Evolutionary conservation across 768 basidiomycete species (phyloP).

Genomic region (Agrocybe chaxingu): DNA sequence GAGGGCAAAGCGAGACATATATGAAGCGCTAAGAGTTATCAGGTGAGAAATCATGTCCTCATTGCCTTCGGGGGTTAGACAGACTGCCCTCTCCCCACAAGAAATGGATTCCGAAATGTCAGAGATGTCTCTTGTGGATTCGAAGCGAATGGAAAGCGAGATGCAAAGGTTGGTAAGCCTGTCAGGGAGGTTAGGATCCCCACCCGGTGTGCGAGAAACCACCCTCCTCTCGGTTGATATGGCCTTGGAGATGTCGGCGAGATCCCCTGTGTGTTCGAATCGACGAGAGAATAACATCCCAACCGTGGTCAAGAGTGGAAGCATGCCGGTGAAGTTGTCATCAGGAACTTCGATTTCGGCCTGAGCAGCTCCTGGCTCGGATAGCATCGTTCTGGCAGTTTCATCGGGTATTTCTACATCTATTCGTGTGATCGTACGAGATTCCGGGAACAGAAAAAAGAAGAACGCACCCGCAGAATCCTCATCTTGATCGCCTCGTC

Average conservation of each 20-base stretch:
- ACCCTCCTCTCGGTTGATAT: conserved; percentile 1
- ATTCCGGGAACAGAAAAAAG: no score
- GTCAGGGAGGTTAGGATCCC: conserved; percentile 3
- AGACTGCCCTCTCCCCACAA: neutral
- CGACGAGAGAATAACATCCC: neutral
- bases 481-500: no score
- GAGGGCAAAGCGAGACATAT: conserved; percentile 6
- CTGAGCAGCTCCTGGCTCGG: no score
- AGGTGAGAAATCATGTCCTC: neutral
- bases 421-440: no score
- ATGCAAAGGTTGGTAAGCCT: conserved; percentile 5
- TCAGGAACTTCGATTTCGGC: no score
- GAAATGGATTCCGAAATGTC: neutral
- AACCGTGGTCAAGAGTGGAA: no score
- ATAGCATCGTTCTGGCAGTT: no score
- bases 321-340: no score
- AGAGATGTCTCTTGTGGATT: neutral
- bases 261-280: neutral
- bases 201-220: neutral
- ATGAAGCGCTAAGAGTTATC: conserved; percentile 1
- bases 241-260: conserved; percentile 4
- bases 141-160: neutral
- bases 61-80: neutral
- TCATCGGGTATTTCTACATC: no score
- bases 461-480: no score